Percentiles rank a stretch among this genome's conserved stretches.
phyloP scores from a whole-genome alignment of 164 flowering plant genomes.

The Pachysandra terminalis region DNA sequence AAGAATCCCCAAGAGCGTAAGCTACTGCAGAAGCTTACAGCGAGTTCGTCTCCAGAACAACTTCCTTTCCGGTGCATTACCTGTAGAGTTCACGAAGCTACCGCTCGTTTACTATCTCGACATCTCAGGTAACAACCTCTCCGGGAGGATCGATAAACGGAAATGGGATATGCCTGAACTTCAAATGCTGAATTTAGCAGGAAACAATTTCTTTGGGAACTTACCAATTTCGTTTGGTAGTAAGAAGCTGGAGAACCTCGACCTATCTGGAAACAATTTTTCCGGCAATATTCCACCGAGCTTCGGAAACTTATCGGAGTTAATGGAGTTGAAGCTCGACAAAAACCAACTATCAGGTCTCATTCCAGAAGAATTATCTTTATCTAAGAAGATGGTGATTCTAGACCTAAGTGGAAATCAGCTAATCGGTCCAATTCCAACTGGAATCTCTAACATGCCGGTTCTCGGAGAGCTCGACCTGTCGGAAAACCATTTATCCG shows the following conservation, averaged over 20 bases:
- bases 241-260: slow-evolving; percentile 48
- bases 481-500: slow-evolving; percentile 57
- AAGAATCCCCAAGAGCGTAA: slow-evolving; percentile 38
- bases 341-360: slow-evolving; percentile 52
- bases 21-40: slow-evolving; percentile 53
- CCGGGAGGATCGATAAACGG: slow-evolving; percentile 41
- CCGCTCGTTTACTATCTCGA: slow-evolving; percentile 73
- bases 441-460: slow-evolving; percentile 43
- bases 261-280: slow-evolving; percentile 63
- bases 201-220: slow-evolving; percentile 49
- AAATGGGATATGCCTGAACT: slow-evolving; percentile 69
- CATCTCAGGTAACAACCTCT: slow-evolving; percentile 53
- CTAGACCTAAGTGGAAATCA: slow-evolving; percentile 63
- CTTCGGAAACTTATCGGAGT: slow-evolving; percentile 44
- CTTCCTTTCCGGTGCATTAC: slow-evolving; percentile 47
- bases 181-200: slow-evolving; percentile 62
- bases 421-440: slow-evolving; percentile 59
- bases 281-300: slow-evolving; percentile 47
- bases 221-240: slow-evolving; percentile 59
- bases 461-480: slow-evolving; percentile 69
- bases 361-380: slow-evolving; percentile 56
- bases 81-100: slow-evolving; percentile 43
- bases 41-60: slow-evolving; percentile 74
- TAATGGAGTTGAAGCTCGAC: slow-evolving; percentile 49
- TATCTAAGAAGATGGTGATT: slow-evolving; percentile 57